A percentile compares a stretch with the other conserved stretches of the same genome.
Evolutionary conservation across 2,329 filamentous ascomycete species (phyloP).

Genomic region (Thielaviopsis populi): DNA sequence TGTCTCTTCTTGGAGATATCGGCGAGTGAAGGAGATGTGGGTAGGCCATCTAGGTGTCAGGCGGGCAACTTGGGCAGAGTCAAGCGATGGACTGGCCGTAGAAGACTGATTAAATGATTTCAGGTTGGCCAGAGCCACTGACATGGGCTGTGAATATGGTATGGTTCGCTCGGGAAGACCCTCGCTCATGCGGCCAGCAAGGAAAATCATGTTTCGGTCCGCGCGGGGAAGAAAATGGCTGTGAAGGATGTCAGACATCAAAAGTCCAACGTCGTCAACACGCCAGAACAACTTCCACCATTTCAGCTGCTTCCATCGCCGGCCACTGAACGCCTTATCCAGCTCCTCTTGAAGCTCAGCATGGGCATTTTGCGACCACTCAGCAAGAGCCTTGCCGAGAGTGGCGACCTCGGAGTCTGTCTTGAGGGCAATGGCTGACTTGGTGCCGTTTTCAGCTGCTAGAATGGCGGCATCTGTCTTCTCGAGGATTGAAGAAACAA

Average conservation of each 20-base stretch:
- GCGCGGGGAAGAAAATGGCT: conserved; percentile 63
- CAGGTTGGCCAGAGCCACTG: conserved; percentile 13
- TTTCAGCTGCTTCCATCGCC: conserved; percentile 60
- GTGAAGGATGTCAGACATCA: conserved; percentile 63
- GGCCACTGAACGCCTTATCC: conserved; percentile 60
- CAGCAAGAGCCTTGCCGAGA: conserved; percentile 42
- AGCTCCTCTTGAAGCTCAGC: conserved; percentile 69
- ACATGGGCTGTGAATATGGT: conserved; percentile 27
- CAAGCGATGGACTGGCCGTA: neutral
- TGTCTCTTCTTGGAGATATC: conserved; percentile 48
- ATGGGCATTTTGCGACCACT: conserved; percentile 70
- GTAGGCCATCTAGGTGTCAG: conserved; percentile 46
- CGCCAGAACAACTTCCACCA: conserved; percentile 98
- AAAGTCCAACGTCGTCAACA: conserved; percentile 78
- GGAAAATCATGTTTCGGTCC: conserved; percentile 68
- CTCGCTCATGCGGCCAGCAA: conserved; percentile 59
- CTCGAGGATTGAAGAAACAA: conserved; percentile 53
- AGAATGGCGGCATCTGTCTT: conserved; percentile 37
- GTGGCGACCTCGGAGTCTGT: conserved; percentile 24
- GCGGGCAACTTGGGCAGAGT: neutral
- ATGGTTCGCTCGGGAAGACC: conserved; percentile 22
- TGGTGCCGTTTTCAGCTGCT: conserved; percentile 30
- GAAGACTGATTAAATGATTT: neutral
- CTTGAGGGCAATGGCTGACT: conserved; percentile 24
- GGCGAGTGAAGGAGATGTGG: conserved; percentile 57